These are phyloP conservation scores for Cruciata laevipes DNA, from an alignment of 257 asterid species.

Conservation along the genomic window DNA sequence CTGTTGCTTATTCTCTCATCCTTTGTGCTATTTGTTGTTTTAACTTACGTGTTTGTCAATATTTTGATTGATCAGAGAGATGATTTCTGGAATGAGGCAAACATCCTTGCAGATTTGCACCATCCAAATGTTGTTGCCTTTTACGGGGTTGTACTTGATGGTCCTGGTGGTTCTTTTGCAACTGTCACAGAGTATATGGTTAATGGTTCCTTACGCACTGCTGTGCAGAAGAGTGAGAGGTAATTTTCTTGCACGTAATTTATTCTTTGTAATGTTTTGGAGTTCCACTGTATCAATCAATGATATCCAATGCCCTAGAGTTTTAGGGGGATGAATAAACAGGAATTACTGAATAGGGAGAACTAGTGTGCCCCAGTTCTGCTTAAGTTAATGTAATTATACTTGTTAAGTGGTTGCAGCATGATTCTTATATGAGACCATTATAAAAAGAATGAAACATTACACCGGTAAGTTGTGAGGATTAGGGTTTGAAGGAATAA, in stretches of 20 bases:
- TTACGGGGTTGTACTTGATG: conserved; percentile 96
- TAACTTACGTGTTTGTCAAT: conserved; percentile 13
- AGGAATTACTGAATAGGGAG: background rate
- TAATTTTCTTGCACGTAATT: conserved; percentile 15
- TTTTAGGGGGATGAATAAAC: background rate
- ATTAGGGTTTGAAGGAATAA: background rate
- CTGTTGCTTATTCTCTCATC: background rate
- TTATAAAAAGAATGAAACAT: no score
- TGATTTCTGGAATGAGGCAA: conserved; percentile 99
- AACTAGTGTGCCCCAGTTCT: background rate
- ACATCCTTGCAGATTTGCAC: conserved; percentile 95
- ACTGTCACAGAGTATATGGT: conserved; percentile 99
- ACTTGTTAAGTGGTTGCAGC: background rate
- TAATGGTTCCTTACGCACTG: conserved; percentile 88
- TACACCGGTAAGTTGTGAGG: background rate
- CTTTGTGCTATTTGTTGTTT: background rate
- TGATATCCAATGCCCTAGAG: background rate
- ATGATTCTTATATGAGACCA: background rate
- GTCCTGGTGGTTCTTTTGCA: conserved; percentile 89
- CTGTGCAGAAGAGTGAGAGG: conserved; percentile 91
- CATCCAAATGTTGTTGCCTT: conserved; percentile 99
- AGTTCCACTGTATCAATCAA: background rate
- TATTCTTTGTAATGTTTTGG: background rate
- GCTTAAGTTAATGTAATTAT: background rate
- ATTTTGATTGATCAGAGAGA: conserved; percentile 48